Base-by-base conservation (phyloP, 208 protist species). In the Acanthamoeba culbertsoni region DNA sequence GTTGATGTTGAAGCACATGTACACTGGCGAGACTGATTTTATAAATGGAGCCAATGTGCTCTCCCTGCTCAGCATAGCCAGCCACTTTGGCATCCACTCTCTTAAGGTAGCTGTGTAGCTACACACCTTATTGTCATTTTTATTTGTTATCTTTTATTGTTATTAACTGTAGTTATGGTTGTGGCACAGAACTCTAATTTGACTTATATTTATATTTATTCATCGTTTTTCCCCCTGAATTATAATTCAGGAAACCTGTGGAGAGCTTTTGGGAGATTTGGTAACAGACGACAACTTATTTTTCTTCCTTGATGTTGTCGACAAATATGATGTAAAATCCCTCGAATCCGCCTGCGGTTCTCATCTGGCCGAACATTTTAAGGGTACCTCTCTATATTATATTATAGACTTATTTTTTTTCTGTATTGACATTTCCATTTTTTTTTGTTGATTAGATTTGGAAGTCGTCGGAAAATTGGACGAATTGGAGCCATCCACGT, bases 1-100 rank as follows among this genome's bases (percentile, higher is more conserved):
- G 79, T 23, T 65, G 33, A 88, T 88, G 79, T 48, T 88, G 28
- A 88, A 88, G 45, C 37, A 65, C 79, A 88, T 88, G 79, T 88
- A 88, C 79, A 88, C 79, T 4, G 86, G 86, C 42, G 86, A 92
- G 18, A 73, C 62, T 18, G 43, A 53, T 31, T 92, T 92, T 42
- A 51, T 92, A 6, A 51, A 42, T 26, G 57, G 86, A 4, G 20
- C 43, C 12, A 92, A 92, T 31, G 86, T 92, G 55, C 51, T 92
- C 26, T 35, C 86, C 0, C 86, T 92, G 5, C 12, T 92, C 37
- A 51, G 40, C 23, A 23, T 92, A 20, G 14, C 57, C 86, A 92
- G 40, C 86, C n/a, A 73, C 86, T 73, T 28, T 42, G 35, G 35
- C 42, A 75, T 92, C 10, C 57, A 92, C 31, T 65, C 86, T n/a